phyloP scores from a whole-genome alignment of 371 early-diverging fungal genomes.

The Blyttiomyces sp. region DNA sequence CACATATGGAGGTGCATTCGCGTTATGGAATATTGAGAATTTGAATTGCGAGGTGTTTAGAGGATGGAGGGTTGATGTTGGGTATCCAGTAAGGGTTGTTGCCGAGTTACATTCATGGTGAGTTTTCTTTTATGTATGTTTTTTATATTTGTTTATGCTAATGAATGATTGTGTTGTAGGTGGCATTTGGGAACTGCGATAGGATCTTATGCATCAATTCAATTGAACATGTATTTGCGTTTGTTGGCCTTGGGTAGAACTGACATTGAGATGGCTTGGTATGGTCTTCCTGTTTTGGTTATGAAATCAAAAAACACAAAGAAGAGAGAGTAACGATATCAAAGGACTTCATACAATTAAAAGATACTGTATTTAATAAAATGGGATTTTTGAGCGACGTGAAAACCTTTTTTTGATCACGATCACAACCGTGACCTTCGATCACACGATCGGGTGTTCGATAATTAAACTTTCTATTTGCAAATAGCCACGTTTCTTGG shows the following conservation, averaged over 20 bases:
- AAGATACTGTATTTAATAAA: too few species aligned
- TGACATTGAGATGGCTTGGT: constrained; percentile 6
- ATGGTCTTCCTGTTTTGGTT: constrained; percentile 8
- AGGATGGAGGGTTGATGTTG: constrained; percentile 45
- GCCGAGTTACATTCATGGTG: constrained; percentile 70
- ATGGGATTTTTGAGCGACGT: too few species aligned
- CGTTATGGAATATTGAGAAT: constrained; percentile 80
- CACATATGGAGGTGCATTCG: constrained; percentile 55
- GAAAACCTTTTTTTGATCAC: too few species aligned
- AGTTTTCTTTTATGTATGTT: background rate
- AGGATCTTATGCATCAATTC: constrained; percentile 53
- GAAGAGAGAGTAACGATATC: too few species aligned
- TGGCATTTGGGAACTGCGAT: constrained; percentile 74
- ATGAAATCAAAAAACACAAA: background rate
- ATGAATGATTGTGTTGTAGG: constrained; percentile 19
- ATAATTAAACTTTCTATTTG: too few species aligned
- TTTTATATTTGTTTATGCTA: background rate
- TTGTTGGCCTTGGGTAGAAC: constrained; percentile 26
- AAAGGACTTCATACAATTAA: too few species aligned
- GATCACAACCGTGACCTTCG: too few species aligned
- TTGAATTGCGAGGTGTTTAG: constrained; percentile 59
- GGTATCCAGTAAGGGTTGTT: constrained; percentile 53
- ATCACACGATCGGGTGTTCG: too few species aligned
- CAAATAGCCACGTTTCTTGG: too few species aligned
- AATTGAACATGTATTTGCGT: constrained; percentile 52